Base-by-base conservation (phyloP, 257 asterid genomes). In the Leonotis leonurus region DNA sequence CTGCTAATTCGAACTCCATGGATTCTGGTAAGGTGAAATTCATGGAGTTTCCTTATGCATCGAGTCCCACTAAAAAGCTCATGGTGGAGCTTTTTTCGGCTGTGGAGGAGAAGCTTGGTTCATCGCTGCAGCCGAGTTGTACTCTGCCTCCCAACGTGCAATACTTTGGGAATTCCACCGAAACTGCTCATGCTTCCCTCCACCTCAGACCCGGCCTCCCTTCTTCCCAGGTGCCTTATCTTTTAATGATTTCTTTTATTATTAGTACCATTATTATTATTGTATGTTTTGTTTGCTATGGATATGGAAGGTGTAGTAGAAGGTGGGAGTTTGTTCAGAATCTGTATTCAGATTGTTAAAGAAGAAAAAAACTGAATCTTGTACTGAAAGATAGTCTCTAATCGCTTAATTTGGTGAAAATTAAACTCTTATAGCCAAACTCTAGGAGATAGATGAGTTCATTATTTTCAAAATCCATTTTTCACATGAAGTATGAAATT, bases 71-170 rank as follows among this genome's bases (percentile, higher is more conserved):
- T 10, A 86, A 76, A 49, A 70, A 83, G 11, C 77, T 91, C 4
- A 86, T 91, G 97, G 58, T 80, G 72, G 94, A 83, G 64, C 80
- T 86, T 12, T 25, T 88, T 33, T 80, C 94, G 62, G 68, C 83
- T 27, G 70, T 91, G 62, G 97, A 91, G 17, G 57, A 64, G 37
- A 78, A 80, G 13, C 72, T 88, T 40, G 92, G 88, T 24, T 60
- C 90, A 25, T 70, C 75, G 20, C 88, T 88, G 8, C 78, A 77
- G 26, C 26, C 36, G 7, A 81, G 84, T 64, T 91, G 87, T 81
- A 77, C 83, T 58, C 80, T 91, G 5, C 90, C 98, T 2, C 67
- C 71, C 37, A 78, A 84, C 32, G 95, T 80, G 30, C 93, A 88
- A 64, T 73, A 56, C 58, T 84, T 73, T 53, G 75, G 62, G 74